Conservation (phyloP, 2,329 filamentous ascomycete genomes). For the Teratosphaeria viscida region DNA sequence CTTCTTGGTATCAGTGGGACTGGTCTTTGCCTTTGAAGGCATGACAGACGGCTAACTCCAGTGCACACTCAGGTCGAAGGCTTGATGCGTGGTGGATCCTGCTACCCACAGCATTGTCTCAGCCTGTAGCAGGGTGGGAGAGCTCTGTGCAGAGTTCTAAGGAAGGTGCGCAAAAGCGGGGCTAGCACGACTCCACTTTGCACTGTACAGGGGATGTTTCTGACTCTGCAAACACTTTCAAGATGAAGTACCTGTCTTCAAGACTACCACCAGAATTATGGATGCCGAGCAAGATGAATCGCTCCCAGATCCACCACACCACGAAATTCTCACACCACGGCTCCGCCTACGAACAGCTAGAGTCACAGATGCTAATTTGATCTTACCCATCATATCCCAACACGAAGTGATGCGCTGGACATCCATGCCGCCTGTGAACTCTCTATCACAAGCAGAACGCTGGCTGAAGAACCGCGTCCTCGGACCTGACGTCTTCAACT, state of each 20-base stretch:
- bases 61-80: neutral
- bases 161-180: neutral
- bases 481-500: slow-evolving; percentile 43
- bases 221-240: too few species aligned
- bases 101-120: neutral
- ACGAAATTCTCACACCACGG: slow-evolving; percentile 35
- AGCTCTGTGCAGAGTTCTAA: neutral
- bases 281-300: neutral
- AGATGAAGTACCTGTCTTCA: too few species aligned
- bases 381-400: slow-evolving; percentile 46
- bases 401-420: slow-evolving; percentile 56
- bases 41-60: neutral
- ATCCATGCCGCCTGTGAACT: slow-evolving; percentile 1
- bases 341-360: slow-evolving; percentile 45
- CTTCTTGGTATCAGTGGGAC: neutral
- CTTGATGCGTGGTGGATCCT: neutral
- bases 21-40: neutral
- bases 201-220: too few species aligned
- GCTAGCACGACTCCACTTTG: neutral
- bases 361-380: slow-evolving; percentile 40
- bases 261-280: too few species aligned
- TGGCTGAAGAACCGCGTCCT: slow-evolving; percentile 31
- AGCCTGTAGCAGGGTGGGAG: neutral
- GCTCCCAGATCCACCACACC: neutral
- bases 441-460: slow-evolving; percentile 12